Evolutionary conservation across 2,329 filamentous ascomycete species (phyloP), one percentile per base, ranked within the genome.

Genomic region (Sarocladium kiliense): DNA sequence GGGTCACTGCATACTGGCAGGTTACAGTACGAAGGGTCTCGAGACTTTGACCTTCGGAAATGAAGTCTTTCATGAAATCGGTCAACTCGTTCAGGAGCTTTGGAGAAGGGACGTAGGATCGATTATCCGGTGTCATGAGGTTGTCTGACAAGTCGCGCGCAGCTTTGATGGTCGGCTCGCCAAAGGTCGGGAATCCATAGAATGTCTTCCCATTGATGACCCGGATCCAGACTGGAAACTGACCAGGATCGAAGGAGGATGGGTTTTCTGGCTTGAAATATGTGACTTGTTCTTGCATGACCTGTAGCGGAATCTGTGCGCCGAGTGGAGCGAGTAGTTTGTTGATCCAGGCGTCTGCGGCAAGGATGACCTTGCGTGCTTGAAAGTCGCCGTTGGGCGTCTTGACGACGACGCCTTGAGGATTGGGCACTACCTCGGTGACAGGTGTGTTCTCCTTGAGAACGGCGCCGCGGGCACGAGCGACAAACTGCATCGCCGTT

Each of bases 1-100:
- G 63, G 0, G 63, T 65, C 1, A 64, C 60, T 0, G 63, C 58
- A 10, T 65, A 65, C n/a, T 65, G 63, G 6, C 63, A 65, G 1
- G 63, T 65, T 9, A 65, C 55, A 3, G 63, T 65, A 4, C 63
- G 60, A 12, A 64, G 1, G 3, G 44, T 25, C 26, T 32, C 30
- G n/a, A n/a, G n/a, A 27, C 62, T 50, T 56, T 60, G 3, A n/a
- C 14, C 0, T 57, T 60, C 23, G 18, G 30, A 30, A 4, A 49
- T 21, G 19, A 16, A 51, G 39, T 14, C 18, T 27, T 12, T 51
- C 30, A 30, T 53, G 2, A 6, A 45, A n/a, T 58, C 26, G 5
- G 53, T 36, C 0, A 55, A 14, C 5, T 19, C 21, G n/a, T n/a
- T n/a, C 1, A 55, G 30, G 4, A 57, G 16, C 39, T 55, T 30